Base-by-base conservation (phyloP, 805 yeast genomes). In the Citeromyces matritensis region DNA sequence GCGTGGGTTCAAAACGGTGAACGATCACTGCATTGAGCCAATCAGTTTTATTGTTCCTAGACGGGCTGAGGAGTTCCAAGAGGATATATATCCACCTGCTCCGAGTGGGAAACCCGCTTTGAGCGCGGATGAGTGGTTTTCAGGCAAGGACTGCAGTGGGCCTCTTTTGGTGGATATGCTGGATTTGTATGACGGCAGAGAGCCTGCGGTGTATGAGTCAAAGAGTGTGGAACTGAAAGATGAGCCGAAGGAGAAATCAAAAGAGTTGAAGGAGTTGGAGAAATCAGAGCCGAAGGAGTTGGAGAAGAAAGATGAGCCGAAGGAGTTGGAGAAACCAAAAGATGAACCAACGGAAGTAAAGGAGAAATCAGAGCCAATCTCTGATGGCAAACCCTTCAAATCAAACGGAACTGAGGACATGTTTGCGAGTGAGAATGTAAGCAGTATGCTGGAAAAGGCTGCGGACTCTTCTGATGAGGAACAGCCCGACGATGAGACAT, bases 11-110 rank as follows among this genome's bases (percentile, higher is more conserved):
- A 91, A 91, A 60, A 75, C 94, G n/a, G 81, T 83, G 21, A 78
- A 77, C 42, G 97, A 91, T 55, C 64, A 69, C 33, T 56, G 69
- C 17, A 72, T 91, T 42, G 97, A 91, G 60, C 96, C 96, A 10
- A 67, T 91, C 33, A 81, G 95, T 4, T 91, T 88, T 51, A 70
- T 73, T 43, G 95, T 88, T 35, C 99, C 98, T 41, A 73, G 97
- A 63, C 79, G 85, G 51, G 70, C 94, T 4, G 97, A 91, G 47
- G 73, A 75, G 44, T 88, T 91, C 63, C 95, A 91, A 55, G 78
- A 68, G 28, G 97, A 86, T 44, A 83, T 91, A 31, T 91, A 77
- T 49, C 95, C 96, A 4, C 94, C 81, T 53, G 81, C 88, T 17
- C 91, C 93, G 17, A 73, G 95, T 4, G 66, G 61, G 26, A 64